A percentile compares a stretch with the other conserved stretches of the same genome.
Evolutionary conservation across 129 eudicot species (phyloP).

Genomic region (Arctium minus): DNA sequence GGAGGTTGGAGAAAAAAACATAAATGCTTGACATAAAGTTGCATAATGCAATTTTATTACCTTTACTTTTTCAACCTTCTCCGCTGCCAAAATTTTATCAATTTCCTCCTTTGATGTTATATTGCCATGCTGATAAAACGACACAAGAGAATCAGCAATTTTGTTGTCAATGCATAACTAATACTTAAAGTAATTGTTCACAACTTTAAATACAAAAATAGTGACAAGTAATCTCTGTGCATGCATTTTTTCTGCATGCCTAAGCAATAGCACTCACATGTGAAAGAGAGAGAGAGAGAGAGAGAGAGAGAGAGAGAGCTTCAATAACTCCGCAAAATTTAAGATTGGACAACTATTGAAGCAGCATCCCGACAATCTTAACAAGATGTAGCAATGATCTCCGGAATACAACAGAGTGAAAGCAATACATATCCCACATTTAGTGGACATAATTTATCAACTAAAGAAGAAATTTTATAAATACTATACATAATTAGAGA

Average conservation of each 20-base stretch:
- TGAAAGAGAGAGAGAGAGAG: no score
- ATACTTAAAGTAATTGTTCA: neutral
- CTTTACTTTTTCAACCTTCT: slow-evolving; percentile 77
- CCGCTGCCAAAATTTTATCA: slow-evolving; percentile 61
- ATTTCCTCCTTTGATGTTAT: slow-evolving; percentile 82
- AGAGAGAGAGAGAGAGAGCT: no score
- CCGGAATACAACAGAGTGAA: no score
- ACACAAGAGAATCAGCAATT: slow-evolving; percentile 8
- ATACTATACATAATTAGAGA: neutral
- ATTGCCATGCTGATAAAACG: slow-evolving; percentile 63
- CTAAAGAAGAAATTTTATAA: neutral
- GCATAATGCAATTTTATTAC: slow-evolving; percentile 31
- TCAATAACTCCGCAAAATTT: no score
- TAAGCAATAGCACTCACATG: no score
- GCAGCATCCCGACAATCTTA: no score
- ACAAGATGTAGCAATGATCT: no score
- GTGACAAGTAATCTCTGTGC: neutral
- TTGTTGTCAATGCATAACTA: slow-evolving; percentile 1
- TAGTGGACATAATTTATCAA: neutral
- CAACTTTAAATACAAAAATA: neutral
- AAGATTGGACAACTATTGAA: no score
- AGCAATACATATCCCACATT: no score
- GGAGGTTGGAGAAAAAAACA: neutral
- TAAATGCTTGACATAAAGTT: neutral
- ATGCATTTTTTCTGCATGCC: no score